These are phyloP conservation scores for Hyaloscypha bicolor DNA, from an alignment of 495 filamentous ascomycete genomes.

Conservation along the genomic window DNA sequence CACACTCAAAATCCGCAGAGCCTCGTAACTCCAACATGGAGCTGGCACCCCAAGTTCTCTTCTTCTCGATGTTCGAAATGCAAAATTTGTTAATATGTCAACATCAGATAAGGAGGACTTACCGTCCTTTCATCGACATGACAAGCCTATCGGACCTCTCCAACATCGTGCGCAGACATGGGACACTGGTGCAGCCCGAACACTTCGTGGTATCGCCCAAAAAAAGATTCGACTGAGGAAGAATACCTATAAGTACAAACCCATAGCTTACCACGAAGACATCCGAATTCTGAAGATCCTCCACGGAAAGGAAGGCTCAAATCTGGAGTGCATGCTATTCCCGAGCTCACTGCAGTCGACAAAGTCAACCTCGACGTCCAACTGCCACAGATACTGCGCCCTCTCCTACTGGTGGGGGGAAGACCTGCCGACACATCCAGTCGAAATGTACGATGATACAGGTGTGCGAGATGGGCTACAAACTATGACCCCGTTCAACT, in stretches of 20 bases:
- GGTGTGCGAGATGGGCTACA: neutral
- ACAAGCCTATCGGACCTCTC: no score
- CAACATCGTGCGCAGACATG: no score
- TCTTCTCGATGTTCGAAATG: no score
- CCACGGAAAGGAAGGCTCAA: neutral
- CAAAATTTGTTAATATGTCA: no score
- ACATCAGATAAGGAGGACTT: no score
- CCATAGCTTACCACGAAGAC: conserved; percentile 1
- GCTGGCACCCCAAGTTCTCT: no score
- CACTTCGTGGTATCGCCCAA: no score
- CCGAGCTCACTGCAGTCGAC: neutral
- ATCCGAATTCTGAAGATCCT: conserved; percentile 15
- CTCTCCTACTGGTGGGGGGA: conserved; percentile 8
- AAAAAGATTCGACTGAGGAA: neutral
- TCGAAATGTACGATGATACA: conserved; percentile 9
- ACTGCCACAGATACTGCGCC: neutral
- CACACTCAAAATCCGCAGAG: no score
- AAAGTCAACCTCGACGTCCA: neutral
- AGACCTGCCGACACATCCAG: neutral
- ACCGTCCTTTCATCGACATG: no score
- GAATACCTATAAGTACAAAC: conserved; percentile 11
- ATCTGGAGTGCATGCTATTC: conserved; percentile 14
- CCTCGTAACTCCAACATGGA: no score
- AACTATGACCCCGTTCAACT: conserved; percentile 1
- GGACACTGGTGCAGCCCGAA: no score